These are phyloP conservation scores for Apiotrichum sp. DNA, from an alignment of 1,284 basidiomycete genomes.

Conservation along the genomic window DNA sequence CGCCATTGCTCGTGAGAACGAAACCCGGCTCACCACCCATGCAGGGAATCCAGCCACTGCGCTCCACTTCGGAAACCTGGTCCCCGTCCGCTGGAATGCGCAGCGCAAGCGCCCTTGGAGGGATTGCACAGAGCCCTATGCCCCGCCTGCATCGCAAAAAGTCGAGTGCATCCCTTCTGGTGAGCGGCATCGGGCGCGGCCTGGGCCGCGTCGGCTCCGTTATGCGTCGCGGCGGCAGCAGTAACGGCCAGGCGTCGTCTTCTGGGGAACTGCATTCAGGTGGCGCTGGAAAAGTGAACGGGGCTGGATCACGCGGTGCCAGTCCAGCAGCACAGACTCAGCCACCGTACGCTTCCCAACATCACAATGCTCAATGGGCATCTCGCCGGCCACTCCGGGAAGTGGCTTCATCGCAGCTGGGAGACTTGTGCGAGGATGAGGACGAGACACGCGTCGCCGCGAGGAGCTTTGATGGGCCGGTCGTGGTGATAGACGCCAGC, in stretches of 20 bases:
- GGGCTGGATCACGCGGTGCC: not conserved
- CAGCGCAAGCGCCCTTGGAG: not conserved
- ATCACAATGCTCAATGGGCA: not conserved
- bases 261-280: not conserved
- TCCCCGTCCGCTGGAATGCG: not conserved
- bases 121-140: not conserved
- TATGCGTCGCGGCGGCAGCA: conserved; percentile 18
- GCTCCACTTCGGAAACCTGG: not conserved
- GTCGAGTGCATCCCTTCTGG: conserved; percentile 20
- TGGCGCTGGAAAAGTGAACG: not conserved
- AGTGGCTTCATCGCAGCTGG: not conserved
- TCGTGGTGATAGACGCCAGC: not conserved
- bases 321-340: not conserved
- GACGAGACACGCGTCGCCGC: not conserved
- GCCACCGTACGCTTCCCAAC: not conserved
- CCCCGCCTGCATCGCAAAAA: conserved; percentile 15
- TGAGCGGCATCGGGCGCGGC: conserved; percentile 20
- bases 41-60: not conserved
- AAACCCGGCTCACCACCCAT: not conserved
- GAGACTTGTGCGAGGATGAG: conserved; percentile 7
- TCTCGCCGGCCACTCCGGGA: not conserved
- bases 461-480: not conserved
- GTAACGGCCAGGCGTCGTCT: not conserved
- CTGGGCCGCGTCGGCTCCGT: conserved; percentile 28
- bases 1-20: not conserved